phyloP scores from a whole-genome alignment of 306 rosid species.

The Cucurbita argyrosperma region DNA sequence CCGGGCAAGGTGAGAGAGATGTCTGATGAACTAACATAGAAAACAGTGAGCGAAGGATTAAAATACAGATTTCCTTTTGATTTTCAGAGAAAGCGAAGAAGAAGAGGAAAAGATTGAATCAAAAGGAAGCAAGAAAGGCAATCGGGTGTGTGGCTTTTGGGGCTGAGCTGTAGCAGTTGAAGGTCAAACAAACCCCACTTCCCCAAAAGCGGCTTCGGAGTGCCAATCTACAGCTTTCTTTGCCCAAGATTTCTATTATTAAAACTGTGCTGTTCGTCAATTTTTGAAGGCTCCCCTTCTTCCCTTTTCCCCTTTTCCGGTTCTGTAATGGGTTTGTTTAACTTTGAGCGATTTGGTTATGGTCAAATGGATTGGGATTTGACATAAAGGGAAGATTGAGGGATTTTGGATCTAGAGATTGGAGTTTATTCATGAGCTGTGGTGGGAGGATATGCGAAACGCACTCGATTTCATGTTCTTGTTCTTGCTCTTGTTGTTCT shows the following conservation, averaged over 20 bases:
- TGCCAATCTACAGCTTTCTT: background rate
- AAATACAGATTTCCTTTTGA: background rate
- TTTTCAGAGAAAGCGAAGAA: background rate
- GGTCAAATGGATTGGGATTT: background rate
- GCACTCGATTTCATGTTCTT: slow-evolving; percentile 10
- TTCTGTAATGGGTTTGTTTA: background rate
- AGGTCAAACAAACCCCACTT: slow-evolving; percentile 8
- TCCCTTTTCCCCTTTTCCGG: background rate
- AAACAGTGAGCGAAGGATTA: background rate
- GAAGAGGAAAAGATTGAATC: background rate
- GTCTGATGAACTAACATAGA: background rate
- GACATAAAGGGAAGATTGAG: background rate
- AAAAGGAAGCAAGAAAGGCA: background rate
- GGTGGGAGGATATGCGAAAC: slow-evolving; percentile 3
- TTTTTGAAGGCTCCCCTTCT: background rate
- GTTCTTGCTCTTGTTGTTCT: background rate
- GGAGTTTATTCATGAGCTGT: background rate
- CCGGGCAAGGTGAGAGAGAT: background rate
- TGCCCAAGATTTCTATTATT: background rate
- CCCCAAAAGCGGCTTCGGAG: background rate
- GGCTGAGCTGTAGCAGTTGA: background rate
- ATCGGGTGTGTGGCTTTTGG: background rate
- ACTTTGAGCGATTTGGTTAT: background rate
- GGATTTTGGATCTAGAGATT: background rate
- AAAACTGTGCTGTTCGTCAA: background rate